Percentiles rank a stretch among this genome's conserved stretches.
phyloP scores from a whole-genome alignment of 1,284 basidiomycete species.

The Heterobasidion parviporum region DNA sequence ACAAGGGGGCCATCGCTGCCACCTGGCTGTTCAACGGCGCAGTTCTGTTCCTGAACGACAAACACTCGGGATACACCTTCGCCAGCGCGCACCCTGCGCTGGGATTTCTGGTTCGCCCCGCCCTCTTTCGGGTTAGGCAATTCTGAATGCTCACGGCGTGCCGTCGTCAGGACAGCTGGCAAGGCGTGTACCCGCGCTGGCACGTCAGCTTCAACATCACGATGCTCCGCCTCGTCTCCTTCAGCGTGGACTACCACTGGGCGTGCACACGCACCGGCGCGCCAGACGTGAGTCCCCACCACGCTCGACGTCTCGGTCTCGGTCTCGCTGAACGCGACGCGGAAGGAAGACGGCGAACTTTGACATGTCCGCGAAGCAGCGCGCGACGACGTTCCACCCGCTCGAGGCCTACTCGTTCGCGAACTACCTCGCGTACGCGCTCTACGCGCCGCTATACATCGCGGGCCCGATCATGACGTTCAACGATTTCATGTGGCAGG shows the following conservation, averaged over 20 bases:
- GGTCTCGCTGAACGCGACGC: constrained; percentile 1
- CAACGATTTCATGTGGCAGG: constrained; percentile 93
- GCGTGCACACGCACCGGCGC: constrained; percentile 35
- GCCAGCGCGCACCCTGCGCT: constrained; percentile 48
- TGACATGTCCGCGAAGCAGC: constrained; percentile 41
- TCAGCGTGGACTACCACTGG: constrained; percentile 92
- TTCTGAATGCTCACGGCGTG: neutral
- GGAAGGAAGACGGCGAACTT: constrained; percentile 5
- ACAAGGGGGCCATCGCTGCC: constrained; percentile 36
- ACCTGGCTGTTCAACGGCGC: constrained; percentile 75
- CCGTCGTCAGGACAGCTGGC: constrained; percentile 51
- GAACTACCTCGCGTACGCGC: constrained; percentile 66
- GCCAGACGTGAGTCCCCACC: constrained; percentile 32
- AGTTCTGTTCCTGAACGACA: constrained; percentile 76
- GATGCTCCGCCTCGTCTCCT: constrained; percentile 91
- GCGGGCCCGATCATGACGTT: constrained; percentile 96
- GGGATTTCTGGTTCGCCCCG: constrained; percentile 39
- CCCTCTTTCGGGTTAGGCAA: constrained; percentile 19
- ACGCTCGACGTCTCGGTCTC: neutral
- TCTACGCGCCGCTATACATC: constrained; percentile 93
- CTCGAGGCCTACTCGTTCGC: constrained; percentile 43
- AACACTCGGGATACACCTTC: constrained; percentile 72
- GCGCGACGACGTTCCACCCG: constrained; percentile 37
- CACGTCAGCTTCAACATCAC: constrained; percentile 95
- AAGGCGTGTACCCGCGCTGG: constrained; percentile 82